Base-by-base conservation (phyloP, 306 rosid species). In the Cicer arietinum region DNA sequence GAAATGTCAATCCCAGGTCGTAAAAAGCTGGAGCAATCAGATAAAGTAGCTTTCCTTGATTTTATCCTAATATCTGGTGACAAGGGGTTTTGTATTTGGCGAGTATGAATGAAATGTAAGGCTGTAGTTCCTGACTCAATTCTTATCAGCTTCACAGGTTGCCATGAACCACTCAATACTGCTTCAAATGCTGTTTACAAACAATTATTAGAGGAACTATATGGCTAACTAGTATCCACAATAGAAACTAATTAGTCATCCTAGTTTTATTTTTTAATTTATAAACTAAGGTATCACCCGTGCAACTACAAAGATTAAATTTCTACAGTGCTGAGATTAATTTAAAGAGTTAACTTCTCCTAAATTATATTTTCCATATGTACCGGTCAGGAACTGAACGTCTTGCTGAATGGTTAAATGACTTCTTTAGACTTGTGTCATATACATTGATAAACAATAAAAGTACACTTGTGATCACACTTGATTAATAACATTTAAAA, bases 1-100 rank as follows among this genome's bases (percentile, higher is more conserved):
- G 91, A 88, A 18, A 94, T 47, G 48, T 94, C 98, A 16, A 91
- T 71, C 10, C 98, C 92, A 10, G 91, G 87, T 64, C 98, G 85
- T 74, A 91, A 48, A 81, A 88, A 65, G 78, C 86, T 76, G 41
- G 85, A 84, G 74, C 98, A 94, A 75, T 94, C 98, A 7, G 92
- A 80, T 16, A 67, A 56, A 56, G 88, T 87, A 53, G 98, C 92
- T 73, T 74, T 77, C 77, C 96, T 91, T 13, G 98, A 91, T 80
- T 81, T 84, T 45, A 88, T 16, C 8, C 98, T 80, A 44, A 94
- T 72, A 67, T 87, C 88, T 12, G 86, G 46, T 20, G 87, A 45
- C 42, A 56, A 69, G 2, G 92, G 92, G 43, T 88, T 88, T 79
- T 80, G 92, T 70, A 81, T 59, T 41, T 67, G 72, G 12, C 58